Conservation (phyloP, 305 asterid genomes). For the Fraxinus xanthoxyloides region DNA sequence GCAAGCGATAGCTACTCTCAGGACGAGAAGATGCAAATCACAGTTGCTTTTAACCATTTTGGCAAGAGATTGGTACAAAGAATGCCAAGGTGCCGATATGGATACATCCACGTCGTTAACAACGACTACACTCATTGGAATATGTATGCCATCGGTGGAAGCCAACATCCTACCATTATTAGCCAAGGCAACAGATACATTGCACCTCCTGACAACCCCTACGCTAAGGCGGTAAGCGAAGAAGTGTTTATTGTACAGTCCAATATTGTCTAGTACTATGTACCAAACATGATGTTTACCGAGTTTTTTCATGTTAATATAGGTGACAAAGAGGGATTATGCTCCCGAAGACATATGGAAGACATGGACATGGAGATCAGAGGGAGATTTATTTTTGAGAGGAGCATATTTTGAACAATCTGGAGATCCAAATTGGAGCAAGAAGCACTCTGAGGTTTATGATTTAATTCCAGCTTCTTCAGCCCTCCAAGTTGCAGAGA, state of each 20-base stretch:
- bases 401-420: conserved; percentile 42
- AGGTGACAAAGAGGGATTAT: conserved; percentile 43
- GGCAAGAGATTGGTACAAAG: conserved; percentile 42
- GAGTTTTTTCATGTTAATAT: not conserved
- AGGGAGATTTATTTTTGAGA: conserved; percentile 31
- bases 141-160: conserved; percentile 55
- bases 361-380: conserved; percentile 43
- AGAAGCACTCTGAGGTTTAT: conserved; percentile 15
- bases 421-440: conserved; percentile 35
- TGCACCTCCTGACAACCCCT: conserved; percentile 28
- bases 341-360: conserved; percentile 32
- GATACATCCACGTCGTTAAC: conserved; percentile 46
- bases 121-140: conserved; percentile 53
- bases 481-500: conserved; percentile 27
- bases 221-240: conserved; percentile 24
- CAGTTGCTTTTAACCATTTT: conserved; percentile 45
- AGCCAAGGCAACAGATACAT: conserved; percentile 52
- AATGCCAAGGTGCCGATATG: conserved; percentile 48
- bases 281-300: not conserved
- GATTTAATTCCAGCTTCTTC: conserved; percentile 29
- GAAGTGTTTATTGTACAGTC: not conserved
- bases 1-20: conserved; percentile 27
- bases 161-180: conserved; percentile 40
- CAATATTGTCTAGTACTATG: not conserved
- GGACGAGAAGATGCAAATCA: conserved; percentile 42